Evolutionary conservation across 306 rosid genomes (phyloP), one percentile per base, ranked within the genome.

Genomic region (Gynostemma pentaphyllum): DNA sequence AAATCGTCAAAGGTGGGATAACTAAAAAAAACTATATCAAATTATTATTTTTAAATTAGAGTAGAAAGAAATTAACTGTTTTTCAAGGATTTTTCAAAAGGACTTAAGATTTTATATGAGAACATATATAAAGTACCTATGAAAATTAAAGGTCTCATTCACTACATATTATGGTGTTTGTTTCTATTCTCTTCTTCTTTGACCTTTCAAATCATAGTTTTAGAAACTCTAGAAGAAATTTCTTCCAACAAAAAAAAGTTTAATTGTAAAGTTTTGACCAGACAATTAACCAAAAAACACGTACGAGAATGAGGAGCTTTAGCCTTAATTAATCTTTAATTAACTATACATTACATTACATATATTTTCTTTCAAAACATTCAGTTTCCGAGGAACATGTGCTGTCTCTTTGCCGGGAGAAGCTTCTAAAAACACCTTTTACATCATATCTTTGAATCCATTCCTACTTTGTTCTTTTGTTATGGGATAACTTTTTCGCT

Each of bases 341-440:
- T 32, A 30, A 55, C n/a, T n/a, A n/a, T n/a, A n/a, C n/a, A 55
- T 55, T 55, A 53, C 27, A 7, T 14, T 28, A 53, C 41, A 18
- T 21, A 24, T 23, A 51, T 1, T 53, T 5, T 53, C 15, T 24
- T 19, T 57, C 11, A 5, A 36, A 59, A 60, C 65, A 60, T 60
- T 24, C 65, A 39, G 65, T 60, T 60, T 60, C 65, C 48, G 47
- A 60, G 65, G 21, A 60, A 60, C 80, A 79, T 75, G 72, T 61
- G 28, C 28, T 79, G 80, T 79, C 80, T 27, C 73, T 66, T 61
- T 72, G 83, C 74, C 83, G 78, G 80, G 49, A 51, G 55, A 64
- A 61, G 24, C 66, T 18, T 42, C 14, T 11, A 19, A 57, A 16
- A 45, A 57, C 30, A 57, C 16, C 64, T 53, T 53, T 53, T 57